Percentiles rank a stretch among this genome's conserved stretches.
These are phyloP conservation scores for Penicillium sp. DNA, from an alignment of 2,329 filamentous ascomycete species.

Conservation along the genomic window DNA sequence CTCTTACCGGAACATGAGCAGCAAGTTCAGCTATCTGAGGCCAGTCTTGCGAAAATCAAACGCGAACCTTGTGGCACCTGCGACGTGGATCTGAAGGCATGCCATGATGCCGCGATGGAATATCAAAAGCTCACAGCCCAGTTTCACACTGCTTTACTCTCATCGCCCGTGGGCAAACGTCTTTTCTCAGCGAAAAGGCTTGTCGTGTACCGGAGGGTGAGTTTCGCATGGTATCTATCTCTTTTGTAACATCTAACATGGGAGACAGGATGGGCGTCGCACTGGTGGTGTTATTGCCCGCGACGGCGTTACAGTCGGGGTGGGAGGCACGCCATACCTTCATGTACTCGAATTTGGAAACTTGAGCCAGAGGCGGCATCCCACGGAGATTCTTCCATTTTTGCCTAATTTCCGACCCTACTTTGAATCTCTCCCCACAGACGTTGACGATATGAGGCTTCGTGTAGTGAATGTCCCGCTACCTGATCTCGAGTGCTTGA, in stretches of 20 bases:
- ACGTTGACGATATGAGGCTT: conserved; percentile 62
- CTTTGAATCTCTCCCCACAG: conserved; percentile 64
- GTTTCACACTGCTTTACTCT: conserved; percentile 69
- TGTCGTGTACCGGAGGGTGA: conserved; percentile 70
- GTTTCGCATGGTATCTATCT: background rate
- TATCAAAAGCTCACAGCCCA: conserved; percentile 76
- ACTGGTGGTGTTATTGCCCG: conserved; percentile 75
- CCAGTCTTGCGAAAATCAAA: conserved; percentile 84
- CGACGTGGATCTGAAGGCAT: conserved; percentile 72
- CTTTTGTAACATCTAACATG: conserved; percentile 18
- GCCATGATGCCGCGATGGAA: conserved; percentile 76
- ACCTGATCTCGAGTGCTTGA: conserved; percentile 78
- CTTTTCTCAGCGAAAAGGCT: conserved; percentile 73
- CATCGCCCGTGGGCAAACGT: conserved; percentile 76
- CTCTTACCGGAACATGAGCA: conserved; percentile 93
- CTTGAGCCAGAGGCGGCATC: conserved; percentile 64
- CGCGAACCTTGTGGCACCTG: conserved; percentile 78
- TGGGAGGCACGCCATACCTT: conserved; percentile 63
- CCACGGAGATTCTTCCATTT: conserved; percentile 84
- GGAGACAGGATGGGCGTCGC: conserved; percentile 66
- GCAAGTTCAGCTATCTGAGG: conserved; percentile 85
- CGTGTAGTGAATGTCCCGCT: conserved; percentile 69
- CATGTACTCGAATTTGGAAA: conserved; percentile 75
- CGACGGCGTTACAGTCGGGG: conserved; percentile 66
- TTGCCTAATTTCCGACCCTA: conserved; percentile 65